phyloP scores from a whole-genome alignment of 2,329 filamentous ascomycete species.

The Stylonectria norvegica region DNA sequence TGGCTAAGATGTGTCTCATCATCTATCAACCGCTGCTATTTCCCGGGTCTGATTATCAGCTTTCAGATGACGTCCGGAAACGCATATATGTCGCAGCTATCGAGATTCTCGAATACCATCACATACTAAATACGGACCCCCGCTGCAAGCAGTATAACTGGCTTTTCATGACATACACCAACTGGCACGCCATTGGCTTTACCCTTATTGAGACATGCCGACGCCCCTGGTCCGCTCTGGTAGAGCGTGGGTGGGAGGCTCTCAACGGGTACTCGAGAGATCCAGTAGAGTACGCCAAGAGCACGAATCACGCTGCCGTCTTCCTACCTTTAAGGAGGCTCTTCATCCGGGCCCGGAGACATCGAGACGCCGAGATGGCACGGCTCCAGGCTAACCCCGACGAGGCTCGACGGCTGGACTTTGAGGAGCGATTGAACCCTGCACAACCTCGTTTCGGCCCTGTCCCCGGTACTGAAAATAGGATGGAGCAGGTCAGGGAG shows the following conservation, averaged over 20 bases:
- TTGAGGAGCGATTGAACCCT: conserved; percentile 44
- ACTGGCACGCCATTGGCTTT: conserved; percentile 51
- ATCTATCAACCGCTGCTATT: conserved; percentile 71
- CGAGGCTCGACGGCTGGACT: conserved; percentile 48
- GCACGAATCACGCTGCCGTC: conserved; percentile 45
- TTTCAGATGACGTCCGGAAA: conserved; percentile 62
- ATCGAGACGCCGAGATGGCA: conserved; percentile 49
- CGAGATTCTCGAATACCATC: conserved; percentile 68
- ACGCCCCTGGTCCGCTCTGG: conserved; percentile 47
- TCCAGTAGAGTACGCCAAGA: conserved; percentile 42
- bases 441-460: conserved; percentile 46
- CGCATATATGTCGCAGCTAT: conserved; percentile 69
- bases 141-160: conserved; percentile 46
- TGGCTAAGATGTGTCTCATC: conserved; percentile 75
- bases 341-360: conserved; percentile 49
- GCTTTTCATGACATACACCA: conserved; percentile 50
- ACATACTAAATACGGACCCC: conserved; percentile 60
- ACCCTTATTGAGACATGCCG: conserved; percentile 45
- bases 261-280: conserved; percentile 39
- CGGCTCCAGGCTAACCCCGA: conserved; percentile 47
- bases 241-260: conserved; percentile 49
- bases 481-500: conserved; percentile 44
- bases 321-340: conserved; percentile 54
- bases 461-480: conserved; percentile 44
- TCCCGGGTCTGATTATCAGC: conserved; percentile 50